Conservation (phyloP, 441 rosid species). For the Gossypium trilobum region DNA sequence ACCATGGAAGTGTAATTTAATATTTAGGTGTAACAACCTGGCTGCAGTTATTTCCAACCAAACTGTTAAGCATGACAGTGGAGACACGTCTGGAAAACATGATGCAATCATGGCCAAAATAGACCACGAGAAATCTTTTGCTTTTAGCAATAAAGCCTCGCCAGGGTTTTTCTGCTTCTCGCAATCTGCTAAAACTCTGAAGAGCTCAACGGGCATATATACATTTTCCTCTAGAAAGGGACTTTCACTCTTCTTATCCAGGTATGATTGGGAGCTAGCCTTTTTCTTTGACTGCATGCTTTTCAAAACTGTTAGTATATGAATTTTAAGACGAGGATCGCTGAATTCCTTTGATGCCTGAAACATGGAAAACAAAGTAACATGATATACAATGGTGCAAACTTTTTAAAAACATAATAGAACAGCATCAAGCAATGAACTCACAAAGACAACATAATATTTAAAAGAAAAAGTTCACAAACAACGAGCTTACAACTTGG, state of each 20-base stretch:
- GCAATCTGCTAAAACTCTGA: conserved; percentile 78
- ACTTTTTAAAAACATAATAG: not conserved
- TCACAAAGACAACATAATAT: conserved; percentile 7
- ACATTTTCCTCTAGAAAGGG: conserved; percentile 45
- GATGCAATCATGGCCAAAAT: conserved; percentile 94
- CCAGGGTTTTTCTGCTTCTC: conserved; percentile 88
- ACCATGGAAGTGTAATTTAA: conserved; percentile 12
- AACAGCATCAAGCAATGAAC: conserved; percentile 8
- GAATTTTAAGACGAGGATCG: conserved; percentile 82
- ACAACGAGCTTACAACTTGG: conserved; percentile 54
- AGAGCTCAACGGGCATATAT: conserved; percentile 67
- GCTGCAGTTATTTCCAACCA: conserved; percentile 99
- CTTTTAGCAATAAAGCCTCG: conserved; percentile 70
- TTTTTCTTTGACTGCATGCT: conserved; percentile 68
- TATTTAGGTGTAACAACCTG: conserved; percentile 40
- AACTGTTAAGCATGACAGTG: conserved; percentile 75
- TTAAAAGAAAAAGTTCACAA: conserved; percentile 4
- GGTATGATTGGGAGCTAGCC: conserved; percentile 43
- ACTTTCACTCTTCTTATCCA: conserved; percentile 40
- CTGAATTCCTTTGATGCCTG: conserved; percentile 90
- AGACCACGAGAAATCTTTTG: conserved; percentile 95
- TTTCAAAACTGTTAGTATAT: conserved; percentile 76
- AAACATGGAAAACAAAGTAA: conserved; percentile 21
- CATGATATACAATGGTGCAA: conserved; percentile 10
- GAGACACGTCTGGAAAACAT: conserved; percentile 84